Evolutionary conservation across 1,139 yeast species (phyloP), one percentile per base, ranked within the genome.

Genomic region (Meyerozyma smithsonii): DNA sequence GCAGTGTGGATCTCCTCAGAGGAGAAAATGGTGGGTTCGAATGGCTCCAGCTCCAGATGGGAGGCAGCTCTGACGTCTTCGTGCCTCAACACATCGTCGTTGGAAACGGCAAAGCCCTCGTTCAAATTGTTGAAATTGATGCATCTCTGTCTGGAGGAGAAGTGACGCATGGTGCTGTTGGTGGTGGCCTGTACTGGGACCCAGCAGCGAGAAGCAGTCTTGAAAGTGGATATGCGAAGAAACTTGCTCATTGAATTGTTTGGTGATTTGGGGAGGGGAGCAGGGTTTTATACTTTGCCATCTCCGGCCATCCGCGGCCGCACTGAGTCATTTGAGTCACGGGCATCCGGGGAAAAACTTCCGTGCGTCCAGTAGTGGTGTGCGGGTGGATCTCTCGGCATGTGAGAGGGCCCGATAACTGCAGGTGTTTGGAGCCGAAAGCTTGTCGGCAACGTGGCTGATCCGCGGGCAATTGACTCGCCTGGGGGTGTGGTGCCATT

Each of bases 161-260:
- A 68, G 48, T 51, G 59, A 38, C 62, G 52, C 42, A 45, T 41
- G 35, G 41, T 44, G 41, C 46, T 38, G 8, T 38, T 35, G 24
- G 37, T 21, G 32, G 35, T 33, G 35, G 45, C 41, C n/a, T 50
- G 52, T 17, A 54, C 49, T 40, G 75, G 74, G 20, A 70, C 51
- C 74, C 74, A 70, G 49, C 73, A 69, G 50, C 73, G 66, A 39
- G 74, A 56, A 44, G 74, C 73, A 39, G 75, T 68, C 51, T 63
- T 66, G 55, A 60, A 65, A 25, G 66, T 52, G 35, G 71, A 54
- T 35, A 69, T 58, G 46, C 59, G 62, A 36, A 66, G 52, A 33
- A 68, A 60, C 52, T 64, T 67, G 21, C 21, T 17, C 34, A 30
- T 28, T 28, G 32, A 28, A 14, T 28, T 17, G 21, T 16, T 30